Base-by-base conservation (phyloP, 768 basidiomycete species). In the Tricholomella constricta region DNA sequence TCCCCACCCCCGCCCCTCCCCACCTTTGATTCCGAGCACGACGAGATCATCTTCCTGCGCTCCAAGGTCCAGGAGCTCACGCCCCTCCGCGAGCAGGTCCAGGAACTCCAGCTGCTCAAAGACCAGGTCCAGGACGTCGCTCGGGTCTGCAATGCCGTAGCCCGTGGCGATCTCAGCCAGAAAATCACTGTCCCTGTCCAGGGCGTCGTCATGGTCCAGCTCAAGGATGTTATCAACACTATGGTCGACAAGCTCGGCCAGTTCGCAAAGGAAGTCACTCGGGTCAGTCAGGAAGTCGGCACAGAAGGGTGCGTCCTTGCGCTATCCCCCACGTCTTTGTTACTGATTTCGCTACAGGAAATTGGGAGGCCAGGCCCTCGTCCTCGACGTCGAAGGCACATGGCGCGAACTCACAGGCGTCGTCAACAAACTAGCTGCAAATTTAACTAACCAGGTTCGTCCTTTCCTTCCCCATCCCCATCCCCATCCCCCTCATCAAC, bases 191-290 rank as follows among this genome's bases (percentile, higher is more conserved):
- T 89, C 15, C 83, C 82, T 10, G 89, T 89, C 2, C 85, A 89
- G 60, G 87, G 89, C 54, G 82, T 82, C 44, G 86, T 88, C 40
- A 89, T 91, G 88, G 82, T 85, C 2, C 86, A 90, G 66, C 78
- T 91, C 60, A 89, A 90, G 72, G 88, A 85, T 55, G 84, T 85
- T 56, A 88, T 88, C 67, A 88, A 88, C 57, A 79, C 78, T 15
- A 86, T 86, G 84, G 78, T 78, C 29, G 78, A 79, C 59, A 79
- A 79, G 55, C 77, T 98, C 25, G 85, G 88, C 51, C 87, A 89
- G 63, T 96, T 98, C 69, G 94, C 95, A 31, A 86, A 87, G 65
- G 92, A 94, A 68, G 92, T 94, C 32, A 94, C 92, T 53, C 82
- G 93, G 53, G 89, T 91, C 52, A 82, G 81, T 60, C 86, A 87